Percentiles rank a stretch among this genome's conserved stretches.
phyloP scores from a whole-genome alignment of 352 stramenopile species.

The Phytopythium mirpurense region DNA sequence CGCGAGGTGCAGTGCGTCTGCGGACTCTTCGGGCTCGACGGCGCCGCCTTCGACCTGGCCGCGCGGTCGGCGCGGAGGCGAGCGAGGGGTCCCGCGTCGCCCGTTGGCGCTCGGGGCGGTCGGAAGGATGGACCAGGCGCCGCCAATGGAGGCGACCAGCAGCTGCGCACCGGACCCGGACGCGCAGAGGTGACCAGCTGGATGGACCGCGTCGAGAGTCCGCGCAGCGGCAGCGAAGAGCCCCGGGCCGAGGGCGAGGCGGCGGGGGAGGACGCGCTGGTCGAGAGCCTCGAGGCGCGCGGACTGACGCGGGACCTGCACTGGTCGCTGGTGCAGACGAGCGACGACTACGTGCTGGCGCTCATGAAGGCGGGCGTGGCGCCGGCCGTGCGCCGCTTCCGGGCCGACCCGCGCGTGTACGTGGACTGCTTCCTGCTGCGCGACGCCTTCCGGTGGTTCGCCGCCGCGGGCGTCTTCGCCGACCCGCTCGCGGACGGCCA shows the following conservation, averaged over 20 bases:
- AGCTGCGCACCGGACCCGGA: not conserved
- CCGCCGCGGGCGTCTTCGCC: slow-evolving; percentile 34
- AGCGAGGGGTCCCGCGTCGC: too few species aligned
- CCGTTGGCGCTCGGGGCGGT: too few species aligned
- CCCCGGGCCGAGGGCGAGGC: not conserved
- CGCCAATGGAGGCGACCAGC: not conserved
- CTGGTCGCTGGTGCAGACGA: slow-evolving; percentile 30
- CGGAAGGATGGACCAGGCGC: too few species aligned
- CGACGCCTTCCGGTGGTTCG: slow-evolving; percentile 68
- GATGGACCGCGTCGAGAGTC: not conserved
- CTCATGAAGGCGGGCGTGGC: slow-evolving; percentile 54
- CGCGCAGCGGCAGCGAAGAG: not conserved
- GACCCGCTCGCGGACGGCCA: slow-evolving; percentile 28
- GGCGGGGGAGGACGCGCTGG: not conserved
- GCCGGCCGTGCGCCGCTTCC: slow-evolving; percentile 51
- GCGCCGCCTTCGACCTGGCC: slow-evolving; percentile 32
- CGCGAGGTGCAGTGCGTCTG: slow-evolving; percentile 66
- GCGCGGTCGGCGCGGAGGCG: not conserved
- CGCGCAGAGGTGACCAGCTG: not conserved
- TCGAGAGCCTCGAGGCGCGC: not conserved
- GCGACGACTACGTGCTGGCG: slow-evolving; percentile 73
- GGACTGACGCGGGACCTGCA: slow-evolving; percentile 51
- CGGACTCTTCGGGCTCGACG: slow-evolving; percentile 66
- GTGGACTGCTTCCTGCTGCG: slow-evolving; percentile 68
- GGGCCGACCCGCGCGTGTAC: slow-evolving; percentile 66